phyloP scores from a whole-genome alignment of 2,329 filamentous ascomycete species.

The Nigrospora sphaerica region DNA sequence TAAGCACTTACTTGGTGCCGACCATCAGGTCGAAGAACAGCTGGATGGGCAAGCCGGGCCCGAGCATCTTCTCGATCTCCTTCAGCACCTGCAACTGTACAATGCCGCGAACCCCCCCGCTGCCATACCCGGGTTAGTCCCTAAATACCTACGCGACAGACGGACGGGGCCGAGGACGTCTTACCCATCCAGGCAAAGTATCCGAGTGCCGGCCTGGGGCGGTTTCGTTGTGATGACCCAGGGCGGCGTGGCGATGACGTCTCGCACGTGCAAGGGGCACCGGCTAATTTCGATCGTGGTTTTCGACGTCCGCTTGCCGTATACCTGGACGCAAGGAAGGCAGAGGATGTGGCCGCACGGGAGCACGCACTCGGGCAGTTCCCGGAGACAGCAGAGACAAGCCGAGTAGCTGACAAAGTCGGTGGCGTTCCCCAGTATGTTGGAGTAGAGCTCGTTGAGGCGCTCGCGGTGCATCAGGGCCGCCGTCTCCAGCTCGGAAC shows the following conservation, averaged over 20 bases:
- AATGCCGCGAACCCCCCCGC: conserved; percentile 20
- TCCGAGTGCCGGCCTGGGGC: conserved; percentile 17
- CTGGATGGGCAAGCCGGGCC: conserved; percentile 20
- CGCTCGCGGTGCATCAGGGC: conserved; percentile 20
- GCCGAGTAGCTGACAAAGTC: conserved; percentile 22
- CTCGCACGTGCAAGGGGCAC: conserved; percentile 21
- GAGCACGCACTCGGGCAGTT: conserved; percentile 21
- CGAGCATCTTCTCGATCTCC: conserved; percentile 21
- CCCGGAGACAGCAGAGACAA: conserved; percentile 23
- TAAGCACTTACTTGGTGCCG: conserved; percentile 18
- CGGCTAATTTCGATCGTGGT: conserved; percentile 23
- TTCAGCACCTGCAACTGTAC: conserved; percentile 19
- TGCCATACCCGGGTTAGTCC: conserved; percentile 1
- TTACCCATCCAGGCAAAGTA: conserved; percentile 22
- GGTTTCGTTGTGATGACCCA: conserved; percentile 22
- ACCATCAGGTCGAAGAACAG: conserved; percentile 24
- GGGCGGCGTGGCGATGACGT: conserved; percentile 18
- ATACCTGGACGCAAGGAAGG: conserved; percentile 20
- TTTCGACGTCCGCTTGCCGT: conserved; percentile 19
- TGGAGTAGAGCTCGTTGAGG: conserved; percentile 22
- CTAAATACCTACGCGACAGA: too few species aligned
- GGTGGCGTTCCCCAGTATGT: conserved; percentile 16
- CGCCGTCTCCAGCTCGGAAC: conserved; percentile 20
- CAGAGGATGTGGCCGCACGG: conserved; percentile 24
- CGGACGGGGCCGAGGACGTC: neutral